Evolutionary conservation across 257 asterid species (phyloP), one percentile per base, ranked within the genome.

Genomic region (Nicotiana attenuata): DNA sequence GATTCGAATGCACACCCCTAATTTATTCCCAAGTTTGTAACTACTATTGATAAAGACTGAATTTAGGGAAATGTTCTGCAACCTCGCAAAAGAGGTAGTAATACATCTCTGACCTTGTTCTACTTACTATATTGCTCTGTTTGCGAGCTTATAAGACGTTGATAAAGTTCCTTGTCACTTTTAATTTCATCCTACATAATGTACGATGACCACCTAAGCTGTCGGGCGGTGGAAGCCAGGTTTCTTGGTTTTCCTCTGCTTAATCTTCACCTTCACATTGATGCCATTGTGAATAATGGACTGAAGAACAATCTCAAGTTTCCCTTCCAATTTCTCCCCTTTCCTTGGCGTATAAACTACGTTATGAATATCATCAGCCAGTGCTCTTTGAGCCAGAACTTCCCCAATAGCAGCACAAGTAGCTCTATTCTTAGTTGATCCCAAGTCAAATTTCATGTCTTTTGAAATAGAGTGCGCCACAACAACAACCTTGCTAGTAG

Each of bases 401-500:
- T 82, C 83, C 68, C 95, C 97, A 7, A 91, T 90, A 8, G 87
- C 88, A 69, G 88, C 90, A 85, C 97, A 94, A 45, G 98, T 89
- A 38, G 22, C 82, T 84, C 86, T 87, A 82, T 87, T 95, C 94
- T 89, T 95, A 6, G 95, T 88, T 26, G 99, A 95, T 4, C 90
- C 86, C 75, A 93, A 78, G 61, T 91, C 97, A 80, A 88, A 92
- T 83, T 93, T 95, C 97, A 93, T 88, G 84, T 93, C 98, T 89
- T 95, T 92, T 10, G 98, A 95, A 64, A 93, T 95, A 10, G 98
- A 93, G 84, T 93, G 93, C 1, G 99, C 89, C 71, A 88, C 94
- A 28, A 82, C 93, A 17, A 95, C 97, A 19, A 95, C 98, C 50
- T 93, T 92, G 90, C 99, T 93, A 59, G 98, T 92, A 53, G 92